Conservation (phyloP, 179 eudicot species). For the Carnegiea gigantea region DNA sequence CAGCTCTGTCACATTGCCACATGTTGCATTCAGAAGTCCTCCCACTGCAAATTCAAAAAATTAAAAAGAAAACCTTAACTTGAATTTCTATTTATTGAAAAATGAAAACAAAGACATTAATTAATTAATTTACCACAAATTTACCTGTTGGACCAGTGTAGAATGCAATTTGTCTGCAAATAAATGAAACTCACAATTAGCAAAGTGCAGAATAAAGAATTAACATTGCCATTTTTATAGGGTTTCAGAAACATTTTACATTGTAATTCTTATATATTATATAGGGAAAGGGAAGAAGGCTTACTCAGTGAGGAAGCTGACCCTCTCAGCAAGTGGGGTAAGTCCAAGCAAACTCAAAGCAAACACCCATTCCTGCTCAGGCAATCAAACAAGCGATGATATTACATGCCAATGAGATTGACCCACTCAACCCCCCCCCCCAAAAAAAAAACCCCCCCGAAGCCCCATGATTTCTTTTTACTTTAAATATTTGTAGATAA, state of each 20-base stretch:
- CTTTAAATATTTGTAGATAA: no score
- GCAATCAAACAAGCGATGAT: background rate
- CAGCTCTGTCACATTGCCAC: constrained; percentile 95
- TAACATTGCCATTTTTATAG: background rate
- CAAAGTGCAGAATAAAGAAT: background rate
- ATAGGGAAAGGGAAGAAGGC: constrained; percentile 11
- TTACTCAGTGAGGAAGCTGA: constrained; percentile 93
- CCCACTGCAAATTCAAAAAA: constrained; percentile 55
- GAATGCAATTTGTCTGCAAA: constrained; percentile 79
- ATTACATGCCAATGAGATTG: background rate
- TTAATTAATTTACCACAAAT: background rate
- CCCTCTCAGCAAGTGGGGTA: constrained; percentile 82
- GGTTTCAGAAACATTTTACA: background rate
- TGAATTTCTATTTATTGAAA: background rate
- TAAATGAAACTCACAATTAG: background rate
- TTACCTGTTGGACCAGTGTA: constrained; percentile 93
- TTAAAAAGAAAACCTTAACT: background rate
- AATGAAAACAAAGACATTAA: background rate
- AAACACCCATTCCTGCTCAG: constrained; percentile 75
- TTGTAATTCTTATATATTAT: no score
- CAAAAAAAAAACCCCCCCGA: no score
- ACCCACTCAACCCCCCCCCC: no score
- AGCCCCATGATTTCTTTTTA: no score
- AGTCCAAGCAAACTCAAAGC: constrained; percentile 85
- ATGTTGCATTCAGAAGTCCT: constrained; percentile 89